phyloP scores from a whole-genome alignment of 2,329 filamentous ascomycete genomes.

The Ophiocordyceps camponoti-floridani region DNA sequence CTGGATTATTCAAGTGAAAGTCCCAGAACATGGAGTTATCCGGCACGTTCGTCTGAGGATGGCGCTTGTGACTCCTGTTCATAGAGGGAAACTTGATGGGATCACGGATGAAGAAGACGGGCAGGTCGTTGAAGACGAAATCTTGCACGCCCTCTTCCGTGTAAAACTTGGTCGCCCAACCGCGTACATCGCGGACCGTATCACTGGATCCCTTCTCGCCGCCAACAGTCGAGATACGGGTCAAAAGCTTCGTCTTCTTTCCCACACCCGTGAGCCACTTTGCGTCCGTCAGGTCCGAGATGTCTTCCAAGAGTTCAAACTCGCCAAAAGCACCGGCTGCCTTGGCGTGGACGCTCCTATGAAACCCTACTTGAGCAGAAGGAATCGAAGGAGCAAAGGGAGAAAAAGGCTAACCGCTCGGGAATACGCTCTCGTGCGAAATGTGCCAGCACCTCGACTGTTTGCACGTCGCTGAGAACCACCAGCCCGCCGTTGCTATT shows the following conservation, averaged over 20 bases:
- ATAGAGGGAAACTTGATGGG: conserved; percentile 28
- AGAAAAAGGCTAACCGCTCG: conserved; percentile 17
- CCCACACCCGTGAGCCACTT: conserved; percentile 29
- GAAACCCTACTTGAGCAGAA: background rate
- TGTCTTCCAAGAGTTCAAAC: conserved; percentile 36
- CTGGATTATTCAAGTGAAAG: conserved; percentile 20
- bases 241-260: conserved; percentile 11
- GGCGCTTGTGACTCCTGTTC: conserved; percentile 25
- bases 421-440: conserved; percentile 41
- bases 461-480: conserved; percentile 30
- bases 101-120: conserved; percentile 27
- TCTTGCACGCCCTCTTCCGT: conserved; percentile 11
- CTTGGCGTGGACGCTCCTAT: conserved; percentile 7
- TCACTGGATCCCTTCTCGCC: conserved; percentile 47
- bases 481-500: conserved; percentile 18
- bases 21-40: conserved; percentile 22
- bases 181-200: conserved; percentile 47
- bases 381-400: background rate
- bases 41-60: conserved; percentile 21
- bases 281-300: conserved; percentile 32
- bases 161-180: conserved; percentile 26
- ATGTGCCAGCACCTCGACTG: conserved; percentile 37
- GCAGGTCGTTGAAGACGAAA: conserved; percentile 25
- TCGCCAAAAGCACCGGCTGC: conserved; percentile 25
- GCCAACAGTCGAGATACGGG: conserved; percentile 37